A percentile compares a stretch with the other conserved stretches of the same genome.
Evolutionary conservation across 306 rosid genomes (phyloP).

Genomic region (Trichosanthes truncata): DNA sequence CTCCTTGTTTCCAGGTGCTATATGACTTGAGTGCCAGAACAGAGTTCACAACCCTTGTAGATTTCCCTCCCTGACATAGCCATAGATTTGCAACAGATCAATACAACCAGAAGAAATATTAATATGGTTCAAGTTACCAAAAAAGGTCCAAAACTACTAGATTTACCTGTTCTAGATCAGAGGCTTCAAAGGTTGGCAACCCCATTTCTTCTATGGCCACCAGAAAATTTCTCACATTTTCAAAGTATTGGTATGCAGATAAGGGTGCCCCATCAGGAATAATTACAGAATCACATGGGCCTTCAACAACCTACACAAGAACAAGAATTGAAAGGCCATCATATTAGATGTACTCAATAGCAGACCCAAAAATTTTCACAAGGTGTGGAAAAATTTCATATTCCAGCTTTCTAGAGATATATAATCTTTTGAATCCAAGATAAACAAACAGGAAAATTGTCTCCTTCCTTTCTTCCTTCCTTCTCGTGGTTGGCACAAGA

Average conservation of each 20-base stretch:
- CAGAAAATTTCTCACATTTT: slow-evolving; percentile 49
- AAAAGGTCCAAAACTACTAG: background rate
- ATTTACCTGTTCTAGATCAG: slow-evolving; percentile 76
- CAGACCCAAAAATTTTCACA: background rate
- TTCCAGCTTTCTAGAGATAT: background rate
- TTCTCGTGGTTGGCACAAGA: background rate
- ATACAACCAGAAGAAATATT: background rate
- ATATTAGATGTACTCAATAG: background rate
- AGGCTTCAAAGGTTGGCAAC: slow-evolving; percentile 76
- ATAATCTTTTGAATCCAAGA: background rate
- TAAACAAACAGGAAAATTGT: too few relatives aligned
- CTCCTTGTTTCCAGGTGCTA: slow-evolving; percentile 56
- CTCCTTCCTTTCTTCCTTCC: too few relatives aligned
- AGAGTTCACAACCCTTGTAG: slow-evolving; percentile 66
- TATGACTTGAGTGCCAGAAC: slow-evolving; percentile 71
- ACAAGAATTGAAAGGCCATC: slow-evolving; percentile 3
- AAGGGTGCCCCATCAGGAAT: slow-evolving; percentile 51
- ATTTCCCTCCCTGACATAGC: slow-evolving; percentile 66
- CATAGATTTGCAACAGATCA: background rate
- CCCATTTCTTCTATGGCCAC: slow-evolving; percentile 50
- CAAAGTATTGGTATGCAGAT: slow-evolving; percentile 54
- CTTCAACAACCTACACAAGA: slow-evolving; percentile 42
- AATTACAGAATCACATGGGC: slow-evolving; percentile 31
- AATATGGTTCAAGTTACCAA: background rate
- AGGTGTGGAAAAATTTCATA: background rate